These are phyloP conservation scores for Malus hybrid DNA, from an alignment of 331 rosid genomes.

Conservation along the genomic window DNA sequence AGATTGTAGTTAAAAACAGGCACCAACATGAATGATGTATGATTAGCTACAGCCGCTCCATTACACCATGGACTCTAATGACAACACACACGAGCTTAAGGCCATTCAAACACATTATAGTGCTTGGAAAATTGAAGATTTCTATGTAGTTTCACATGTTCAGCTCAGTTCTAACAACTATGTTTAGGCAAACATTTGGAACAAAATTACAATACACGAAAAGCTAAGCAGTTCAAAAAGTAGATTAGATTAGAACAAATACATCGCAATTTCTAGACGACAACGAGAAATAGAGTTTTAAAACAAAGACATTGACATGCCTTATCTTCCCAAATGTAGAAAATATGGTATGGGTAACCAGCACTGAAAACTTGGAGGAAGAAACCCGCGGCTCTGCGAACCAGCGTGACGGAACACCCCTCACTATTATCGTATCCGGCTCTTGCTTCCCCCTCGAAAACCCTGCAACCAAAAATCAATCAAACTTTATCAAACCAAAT, in stretches of 20 bases:
- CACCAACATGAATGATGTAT: slow-evolving; percentile 10
- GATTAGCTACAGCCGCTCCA: slow-evolving; percentile 14
- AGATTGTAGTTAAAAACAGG: slow-evolving; percentile 19
- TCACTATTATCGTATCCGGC: slow-evolving; percentile 61
- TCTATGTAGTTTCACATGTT: not conserved
- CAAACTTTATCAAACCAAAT: slow-evolving; percentile 4
- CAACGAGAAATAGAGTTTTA: not conserved
- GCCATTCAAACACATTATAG: not conserved
- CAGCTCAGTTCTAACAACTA: not conserved
- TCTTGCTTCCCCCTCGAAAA: slow-evolving; percentile 47
- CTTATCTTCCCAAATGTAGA: slow-evolving; percentile 86
- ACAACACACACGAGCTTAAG: not conserved
- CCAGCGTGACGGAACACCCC: slow-evolving; percentile 85
- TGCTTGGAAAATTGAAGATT: not conserved
- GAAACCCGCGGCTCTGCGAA: slow-evolving; percentile 92
- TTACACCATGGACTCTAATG: not conserved
- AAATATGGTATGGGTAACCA: slow-evolving; percentile 87
- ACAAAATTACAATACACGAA: not conserved
- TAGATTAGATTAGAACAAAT: not conserved
- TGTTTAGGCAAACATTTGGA: not conserved
- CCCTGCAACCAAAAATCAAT: slow-evolving; percentile 23
- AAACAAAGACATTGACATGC: slow-evolving; percentile 16
- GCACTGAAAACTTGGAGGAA: slow-evolving; percentile 90
- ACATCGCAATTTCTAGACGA: not conserved
- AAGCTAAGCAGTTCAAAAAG: not conserved